These are phyloP conservation scores for Xylaria sp. DNA, from an alignment of 2,329 filamentous ascomycete species.

Conservation along the genomic window DNA sequence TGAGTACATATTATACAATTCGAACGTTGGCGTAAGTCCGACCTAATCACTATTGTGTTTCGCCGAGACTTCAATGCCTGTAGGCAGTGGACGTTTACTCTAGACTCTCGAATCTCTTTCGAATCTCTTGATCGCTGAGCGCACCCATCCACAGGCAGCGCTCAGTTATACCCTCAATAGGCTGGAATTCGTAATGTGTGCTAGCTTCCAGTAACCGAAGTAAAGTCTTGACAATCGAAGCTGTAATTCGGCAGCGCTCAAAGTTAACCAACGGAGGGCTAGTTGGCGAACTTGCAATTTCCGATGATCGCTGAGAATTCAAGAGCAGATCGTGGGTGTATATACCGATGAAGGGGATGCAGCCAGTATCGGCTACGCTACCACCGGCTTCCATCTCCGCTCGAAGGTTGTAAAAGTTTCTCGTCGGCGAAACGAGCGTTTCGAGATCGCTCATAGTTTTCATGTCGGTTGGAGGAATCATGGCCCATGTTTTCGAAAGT, in stretches of 20 bases:
- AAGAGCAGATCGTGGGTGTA: conserved; percentile 88
- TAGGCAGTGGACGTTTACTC: conserved; percentile 50
- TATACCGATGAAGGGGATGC: conserved; percentile 85
- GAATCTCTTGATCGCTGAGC: conserved; percentile 79
- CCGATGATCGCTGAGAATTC: conserved; percentile 81
- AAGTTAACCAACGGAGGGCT: conserved; percentile 82
- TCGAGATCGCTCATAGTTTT: conserved; percentile 76
- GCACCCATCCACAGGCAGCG: conserved; percentile 88
- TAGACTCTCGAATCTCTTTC: conserved; percentile 62
- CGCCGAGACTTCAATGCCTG: conserved; percentile 1
- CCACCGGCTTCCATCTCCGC: conserved; percentile 80
- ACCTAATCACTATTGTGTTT: neutral
- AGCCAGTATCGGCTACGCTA: conserved; percentile 69
- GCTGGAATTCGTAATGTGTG: conserved; percentile 76
- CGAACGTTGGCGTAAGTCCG: conserved; percentile 27
- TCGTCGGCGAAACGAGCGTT: conserved; percentile 76
- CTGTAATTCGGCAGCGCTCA: conserved; percentile 80
- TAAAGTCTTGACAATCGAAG: conserved; percentile 81
- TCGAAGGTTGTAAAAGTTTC: conserved; percentile 81
- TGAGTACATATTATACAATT: conserved; percentile 44
- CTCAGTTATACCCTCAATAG: conserved; percentile 80
- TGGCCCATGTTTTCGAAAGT: conserved; percentile 75
- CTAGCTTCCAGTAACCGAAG: conserved; percentile 83
- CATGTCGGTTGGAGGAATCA: conserved; percentile 73
- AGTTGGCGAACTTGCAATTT: conserved; percentile 74